These are phyloP conservation scores for Botryotinia convoluta DNA, from an alignment of 2,329 filamentous ascomycete species.

Conservation along the genomic window DNA sequence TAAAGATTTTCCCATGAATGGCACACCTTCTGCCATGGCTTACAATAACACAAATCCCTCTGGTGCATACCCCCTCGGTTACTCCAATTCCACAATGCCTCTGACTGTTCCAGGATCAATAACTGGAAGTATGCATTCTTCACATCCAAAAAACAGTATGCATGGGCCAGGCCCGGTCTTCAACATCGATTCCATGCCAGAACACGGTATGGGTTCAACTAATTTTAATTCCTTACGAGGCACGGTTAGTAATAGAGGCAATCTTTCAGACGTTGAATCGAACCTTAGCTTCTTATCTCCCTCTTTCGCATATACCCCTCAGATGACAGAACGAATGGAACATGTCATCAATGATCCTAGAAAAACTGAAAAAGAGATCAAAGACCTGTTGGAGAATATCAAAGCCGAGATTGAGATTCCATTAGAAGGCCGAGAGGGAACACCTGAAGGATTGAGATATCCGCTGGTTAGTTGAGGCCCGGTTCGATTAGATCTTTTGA, in stretches of 20 bases:
- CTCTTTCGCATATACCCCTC: constrained; percentile 36
- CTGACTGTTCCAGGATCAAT: neutral
- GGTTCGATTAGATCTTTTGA: neutral
- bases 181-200: constrained; percentile 13
- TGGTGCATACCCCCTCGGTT: constrained; percentile 13
- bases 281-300: constrained; percentile 35
- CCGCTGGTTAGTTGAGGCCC: constrained; percentile 45
- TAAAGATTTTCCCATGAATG: neutral
- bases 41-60: neutral
- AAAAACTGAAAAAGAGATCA: constrained; percentile 63
- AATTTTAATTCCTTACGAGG: constrained; percentile 2
- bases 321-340: constrained; percentile 28
- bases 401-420: constrained; percentile 66
- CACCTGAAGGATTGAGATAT: constrained; percentile 65
- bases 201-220: neutral
- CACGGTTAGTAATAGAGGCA: neutral
- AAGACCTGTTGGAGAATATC: constrained; percentile 69
- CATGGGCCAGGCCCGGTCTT: neutral
- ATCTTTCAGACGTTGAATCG: constrained; percentile 32
- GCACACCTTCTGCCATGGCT: neutral
- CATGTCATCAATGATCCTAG: constrained; percentile 44
- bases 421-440: constrained; percentile 61
- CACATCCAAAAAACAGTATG: neutral
- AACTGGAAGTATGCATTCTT: constrained; percentile 4
- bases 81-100: constrained; percentile 2